These are phyloP conservation scores for Geotrichum europaeum DNA, from an alignment of 1,139 yeast species.

Conservation along the genomic window DNA sequence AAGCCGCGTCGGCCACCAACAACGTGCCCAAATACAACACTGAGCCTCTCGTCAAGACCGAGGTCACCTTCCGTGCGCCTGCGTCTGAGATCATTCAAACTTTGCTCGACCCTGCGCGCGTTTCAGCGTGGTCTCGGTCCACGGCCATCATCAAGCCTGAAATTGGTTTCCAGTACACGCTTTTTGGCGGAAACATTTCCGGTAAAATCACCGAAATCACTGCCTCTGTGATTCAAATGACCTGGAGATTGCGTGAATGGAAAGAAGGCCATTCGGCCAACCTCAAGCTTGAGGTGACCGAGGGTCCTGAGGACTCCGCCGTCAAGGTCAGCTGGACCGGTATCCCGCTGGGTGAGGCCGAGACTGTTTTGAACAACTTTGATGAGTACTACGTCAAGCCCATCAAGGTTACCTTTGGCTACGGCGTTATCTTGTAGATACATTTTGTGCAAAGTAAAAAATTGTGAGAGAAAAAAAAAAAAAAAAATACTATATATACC, in stretches of 20 bases:
- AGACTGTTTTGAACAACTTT: conserved; percentile 74
- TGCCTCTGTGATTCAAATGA: conserved; percentile 49
- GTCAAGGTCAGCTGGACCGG: conserved; percentile 77
- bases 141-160: conserved; percentile 56
- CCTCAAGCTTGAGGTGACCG: conserved; percentile 58
- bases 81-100: conserved; percentile 80
- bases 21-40: conserved; percentile 54
- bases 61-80: conserved; percentile 77
- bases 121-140: conserved; percentile 86
- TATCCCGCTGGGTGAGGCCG: conserved; percentile 97
- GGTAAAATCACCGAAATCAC: conserved; percentile 58
- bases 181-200: conserved; percentile 85
- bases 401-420: conserved; percentile 87
- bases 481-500: no score
- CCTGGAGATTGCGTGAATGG: conserved; percentile 91
- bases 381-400: conserved; percentile 83
- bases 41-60: conserved; percentile 60
- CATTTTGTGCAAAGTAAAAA: not conserved
- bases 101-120: conserved; percentile 65
- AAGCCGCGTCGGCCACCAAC: conserved; percentile 36
- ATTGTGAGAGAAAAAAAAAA: not conserved
- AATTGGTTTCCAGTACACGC: conserved; percentile 57
- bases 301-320: conserved; percentile 76
- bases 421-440: conserved; percentile 42
- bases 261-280: conserved; percentile 71